Evolutionary conservation across 2,329 filamentous ascomycete species (phyloP).

Genomic region (Aspergillus hiratsukae): DNA sequence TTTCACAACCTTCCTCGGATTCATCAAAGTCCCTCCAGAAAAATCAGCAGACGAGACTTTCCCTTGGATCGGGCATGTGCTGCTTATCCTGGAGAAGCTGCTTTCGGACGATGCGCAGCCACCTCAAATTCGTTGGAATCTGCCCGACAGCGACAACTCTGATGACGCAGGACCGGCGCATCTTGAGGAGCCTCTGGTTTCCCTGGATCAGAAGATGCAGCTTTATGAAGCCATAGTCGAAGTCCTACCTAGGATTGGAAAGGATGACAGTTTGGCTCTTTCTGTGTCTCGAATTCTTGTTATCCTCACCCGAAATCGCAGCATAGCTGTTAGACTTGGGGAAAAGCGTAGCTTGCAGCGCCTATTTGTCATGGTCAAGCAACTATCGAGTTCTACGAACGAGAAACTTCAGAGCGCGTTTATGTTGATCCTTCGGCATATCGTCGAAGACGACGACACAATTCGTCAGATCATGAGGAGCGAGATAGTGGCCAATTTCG

Average conservation of each 20-base stretch:
- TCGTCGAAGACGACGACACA: slow-evolving; percentile 89
- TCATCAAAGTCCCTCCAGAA: slow-evolving; percentile 65
- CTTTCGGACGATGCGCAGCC: slow-evolving; percentile 87
- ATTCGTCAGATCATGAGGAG: slow-evolving; percentile 87
- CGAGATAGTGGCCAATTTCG: slow-evolving; percentile 77
- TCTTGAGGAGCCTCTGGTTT: slow-evolving; percentile 59
- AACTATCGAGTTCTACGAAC: slow-evolving; percentile 74
- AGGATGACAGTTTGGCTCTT: slow-evolving; percentile 78
- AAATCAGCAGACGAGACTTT: slow-evolving; percentile 72
- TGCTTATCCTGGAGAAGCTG: slow-evolving; percentile 84
- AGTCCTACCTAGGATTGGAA: slow-evolving; percentile 78
- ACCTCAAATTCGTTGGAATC: slow-evolving; percentile 65
- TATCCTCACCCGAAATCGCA: slow-evolving; percentile 75
- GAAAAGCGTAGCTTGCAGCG: slow-evolving; percentile 86
- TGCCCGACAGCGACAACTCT: slow-evolving; percentile 46
- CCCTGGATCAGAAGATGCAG: slow-evolving; percentile 60
- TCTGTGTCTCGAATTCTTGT: slow-evolving; percentile 80
- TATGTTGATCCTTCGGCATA: slow-evolving; percentile 82
- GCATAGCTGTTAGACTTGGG: slow-evolving; percentile 69
- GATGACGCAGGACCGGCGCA: slow-evolving; percentile 55
- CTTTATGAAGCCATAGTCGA: slow-evolving; percentile 77
- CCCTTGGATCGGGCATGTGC: slow-evolving; percentile 85
- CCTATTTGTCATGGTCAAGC: slow-evolving; percentile 92
- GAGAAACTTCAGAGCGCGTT: slow-evolving; percentile 70
- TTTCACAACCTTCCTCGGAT: slow-evolving; percentile 69